phyloP scores from a whole-genome alignment of 176 grass and related monocot genomes.

The Ananas comosus region DNA sequence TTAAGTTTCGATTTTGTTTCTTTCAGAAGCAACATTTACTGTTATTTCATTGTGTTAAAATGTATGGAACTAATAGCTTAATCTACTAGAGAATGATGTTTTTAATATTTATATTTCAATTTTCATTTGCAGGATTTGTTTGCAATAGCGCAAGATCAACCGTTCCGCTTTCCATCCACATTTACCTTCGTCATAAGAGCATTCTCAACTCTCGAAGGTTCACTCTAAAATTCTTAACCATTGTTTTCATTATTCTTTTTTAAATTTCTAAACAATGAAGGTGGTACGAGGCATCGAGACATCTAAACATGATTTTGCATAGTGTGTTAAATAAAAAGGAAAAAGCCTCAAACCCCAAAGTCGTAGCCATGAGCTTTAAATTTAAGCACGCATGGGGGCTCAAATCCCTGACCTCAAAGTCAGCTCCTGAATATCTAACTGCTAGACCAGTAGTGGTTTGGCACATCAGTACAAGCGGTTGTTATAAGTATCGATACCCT shows the following conservation, averaged over 20 bases:
- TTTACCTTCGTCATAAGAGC: constrained; percentile 94
- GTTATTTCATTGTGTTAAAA: neutral
- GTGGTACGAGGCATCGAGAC: neutral
- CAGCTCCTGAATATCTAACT: no score
- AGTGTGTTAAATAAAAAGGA: neutral
- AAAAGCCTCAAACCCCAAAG: neutral
- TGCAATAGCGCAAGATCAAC: constrained; percentile 94
- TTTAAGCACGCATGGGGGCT: no score
- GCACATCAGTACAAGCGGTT: no score
- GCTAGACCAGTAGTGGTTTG: no score
- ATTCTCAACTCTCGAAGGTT: constrained; percentile 97
- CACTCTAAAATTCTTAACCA: neutral
- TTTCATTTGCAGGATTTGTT: constrained; percentile 71
- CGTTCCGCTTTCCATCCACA: constrained; percentile 92
- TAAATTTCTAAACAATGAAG: neutral
- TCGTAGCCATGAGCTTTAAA: no score
- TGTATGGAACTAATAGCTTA: no score
- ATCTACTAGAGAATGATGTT: no score
- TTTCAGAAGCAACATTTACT: constrained; percentile 2
- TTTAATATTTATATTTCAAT: constrained; percentile 12
- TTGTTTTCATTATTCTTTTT: neutral
- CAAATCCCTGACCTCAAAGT: no score
- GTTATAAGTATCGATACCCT: neutral
- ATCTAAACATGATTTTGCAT: neutral
- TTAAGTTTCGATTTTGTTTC: constrained; percentile 6